These are phyloP conservation scores for Pelargonium fulgidum DNA, from an alignment of 441 rosid genomes.

Conservation along the genomic window DNA sequence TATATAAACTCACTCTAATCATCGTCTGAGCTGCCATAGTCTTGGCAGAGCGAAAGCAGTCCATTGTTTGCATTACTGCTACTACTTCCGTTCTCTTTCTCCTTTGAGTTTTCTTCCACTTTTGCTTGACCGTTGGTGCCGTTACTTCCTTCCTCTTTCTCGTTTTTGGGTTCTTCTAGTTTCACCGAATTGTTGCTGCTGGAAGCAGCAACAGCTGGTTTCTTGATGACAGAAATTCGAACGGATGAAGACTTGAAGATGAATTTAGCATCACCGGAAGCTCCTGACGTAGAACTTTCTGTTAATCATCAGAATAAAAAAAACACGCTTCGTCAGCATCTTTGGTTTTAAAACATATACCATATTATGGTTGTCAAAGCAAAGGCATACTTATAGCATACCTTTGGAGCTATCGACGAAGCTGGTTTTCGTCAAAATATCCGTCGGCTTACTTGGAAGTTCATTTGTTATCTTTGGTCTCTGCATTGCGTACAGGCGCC, in stretches of 20 bases:
- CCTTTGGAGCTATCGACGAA: slow-evolving; percentile 32
- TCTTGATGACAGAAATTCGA: slow-evolving; percentile 42
- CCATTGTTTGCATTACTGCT: slow-evolving; percentile 17
- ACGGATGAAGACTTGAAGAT: slow-evolving; percentile 26
- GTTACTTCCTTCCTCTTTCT: too few relatives aligned
- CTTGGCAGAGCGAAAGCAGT: slow-evolving; percentile 51
- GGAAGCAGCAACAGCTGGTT: slow-evolving; percentile 26
- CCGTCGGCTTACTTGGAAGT: slow-evolving; percentile 44
- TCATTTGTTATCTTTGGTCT: slow-evolving; percentile 54
- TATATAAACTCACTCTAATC: too few relatives aligned
- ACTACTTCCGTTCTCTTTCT: too few relatives aligned
- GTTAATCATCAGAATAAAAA: slow-evolving; percentile 8
- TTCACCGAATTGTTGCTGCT: slow-evolving; percentile 14
- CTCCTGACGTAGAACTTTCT: slow-evolving; percentile 32
- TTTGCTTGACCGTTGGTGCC: too few relatives aligned
- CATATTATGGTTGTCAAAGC: too few relatives aligned
- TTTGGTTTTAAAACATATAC: too few relatives aligned
- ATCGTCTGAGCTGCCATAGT: slow-evolving; percentile 29
- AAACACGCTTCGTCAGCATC: not conserved
- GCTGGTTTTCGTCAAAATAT: slow-evolving; percentile 37
- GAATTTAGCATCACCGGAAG: slow-evolving; percentile 23
- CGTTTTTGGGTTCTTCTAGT: slow-evolving; percentile 20
- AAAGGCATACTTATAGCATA: slow-evolving; percentile 11
- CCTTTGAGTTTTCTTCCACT: too few relatives aligned
- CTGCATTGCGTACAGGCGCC: slow-evolving; percentile 31